Evolutionary conservation across 306 rosid species (phyloP).

Genomic region (Sicyos edulis): DNA sequence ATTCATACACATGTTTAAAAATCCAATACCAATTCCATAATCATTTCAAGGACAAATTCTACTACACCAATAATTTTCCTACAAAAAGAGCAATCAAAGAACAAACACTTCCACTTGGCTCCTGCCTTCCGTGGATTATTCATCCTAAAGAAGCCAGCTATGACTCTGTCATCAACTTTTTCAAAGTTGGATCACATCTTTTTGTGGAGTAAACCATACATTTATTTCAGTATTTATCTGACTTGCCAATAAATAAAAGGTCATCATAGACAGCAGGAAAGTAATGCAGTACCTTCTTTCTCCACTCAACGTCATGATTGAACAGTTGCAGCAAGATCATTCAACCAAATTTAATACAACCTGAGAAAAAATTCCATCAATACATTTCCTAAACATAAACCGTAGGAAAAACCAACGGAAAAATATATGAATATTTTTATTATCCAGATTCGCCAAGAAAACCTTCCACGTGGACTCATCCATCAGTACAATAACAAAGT

Average conservation of each 20-base stretch:
- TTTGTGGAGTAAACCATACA: not conserved
- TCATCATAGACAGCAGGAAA: not conserved
- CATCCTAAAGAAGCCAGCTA: not conserved
- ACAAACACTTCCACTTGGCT: constrained; percentile 4
- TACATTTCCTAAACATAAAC: constrained; percentile 6
- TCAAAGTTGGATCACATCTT: not conserved
- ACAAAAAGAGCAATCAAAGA: constrained; percentile 4
- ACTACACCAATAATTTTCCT: not conserved
- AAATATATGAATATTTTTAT: not conserved
- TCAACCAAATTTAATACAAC: constrained; percentile 51
- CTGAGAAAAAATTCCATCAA: constrained; percentile 29
- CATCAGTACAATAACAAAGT: constrained; percentile 1
- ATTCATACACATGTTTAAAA: too few species aligned
- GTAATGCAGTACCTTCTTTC: constrained; percentile 65
- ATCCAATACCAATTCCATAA: too few species aligned
- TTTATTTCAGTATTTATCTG: not conserved
- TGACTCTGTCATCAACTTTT: not conserved
- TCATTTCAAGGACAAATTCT: too few species aligned
- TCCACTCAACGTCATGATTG: constrained; percentile 63
- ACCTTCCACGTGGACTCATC: not conserved
- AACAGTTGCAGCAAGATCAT: constrained; percentile 52
- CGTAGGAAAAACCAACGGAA: not conserved
- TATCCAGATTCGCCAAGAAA: not conserved
- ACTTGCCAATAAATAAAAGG: constrained; percentile 1
- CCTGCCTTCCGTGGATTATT: not conserved